phyloP scores from a whole-genome alignment of 805 yeast genomes.

The Ogataea populi-albae region DNA sequence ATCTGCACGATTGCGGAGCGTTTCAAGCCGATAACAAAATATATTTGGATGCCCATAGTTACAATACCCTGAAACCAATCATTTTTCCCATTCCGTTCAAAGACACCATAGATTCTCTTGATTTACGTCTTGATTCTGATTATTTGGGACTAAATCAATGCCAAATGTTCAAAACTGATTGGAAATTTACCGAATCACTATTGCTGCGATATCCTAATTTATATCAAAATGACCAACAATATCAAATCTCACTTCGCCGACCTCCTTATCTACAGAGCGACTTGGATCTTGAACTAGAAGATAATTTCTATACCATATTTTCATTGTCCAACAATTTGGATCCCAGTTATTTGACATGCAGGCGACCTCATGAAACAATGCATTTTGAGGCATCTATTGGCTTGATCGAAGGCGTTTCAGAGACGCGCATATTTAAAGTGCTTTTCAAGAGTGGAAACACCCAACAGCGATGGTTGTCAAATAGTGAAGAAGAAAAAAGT shows the following conservation, averaged over 20 bases:
- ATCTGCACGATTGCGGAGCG: background rate
- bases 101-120: slow-evolving; percentile 3
- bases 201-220: slow-evolving; percentile 37
- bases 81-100: background rate
- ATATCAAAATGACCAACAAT: slow-evolving; percentile 44
- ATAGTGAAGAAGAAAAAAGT: slow-evolving; percentile 1
- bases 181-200: slow-evolving; percentile 33
- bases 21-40: slow-evolving; percentile 4
- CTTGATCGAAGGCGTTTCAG: slow-evolving; percentile 7
- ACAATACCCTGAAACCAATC: slow-evolving; percentile 11
- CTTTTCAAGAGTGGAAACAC: slow-evolving; percentile 6
- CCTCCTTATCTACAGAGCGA: slow-evolving; percentile 37
- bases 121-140: slow-evolving; percentile 11
- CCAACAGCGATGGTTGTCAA: slow-evolving; percentile 3
- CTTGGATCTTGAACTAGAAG: slow-evolving; percentile 31
- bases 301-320: slow-evolving; percentile 33
- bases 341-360: slow-evolving; percentile 1
- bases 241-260: slow-evolving; percentile 37
- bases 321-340: slow-evolving; percentile 9
- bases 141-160: slow-evolving; percentile 21
- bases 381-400: slow-evolving; percentile 18
- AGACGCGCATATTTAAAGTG: slow-evolving; percentile 10
- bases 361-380: slow-evolving; percentile 8
- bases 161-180: slow-evolving; percentile 1
- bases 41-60: slow-evolving; percentile 7